A percentile compares a stretch with the other conserved stretches of the same genome.
Conservation (phyloP, 75 land plant species). For the Pinus tabuliformis region DNA sequence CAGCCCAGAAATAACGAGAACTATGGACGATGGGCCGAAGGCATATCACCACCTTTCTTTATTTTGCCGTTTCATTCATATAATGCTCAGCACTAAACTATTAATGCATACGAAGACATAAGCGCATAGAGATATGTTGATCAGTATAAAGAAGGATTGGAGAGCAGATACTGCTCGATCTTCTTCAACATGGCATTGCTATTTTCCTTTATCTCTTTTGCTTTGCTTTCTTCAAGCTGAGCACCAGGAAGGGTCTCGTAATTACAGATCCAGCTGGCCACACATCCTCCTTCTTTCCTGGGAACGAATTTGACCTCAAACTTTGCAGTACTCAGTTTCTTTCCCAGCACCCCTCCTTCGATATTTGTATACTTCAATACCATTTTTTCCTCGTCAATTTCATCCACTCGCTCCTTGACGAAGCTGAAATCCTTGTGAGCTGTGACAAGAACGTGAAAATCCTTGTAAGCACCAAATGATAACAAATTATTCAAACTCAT, state of each 20-base stretch:
- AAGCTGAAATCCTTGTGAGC: too few species aligned
- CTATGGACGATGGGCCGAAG: too few species aligned
- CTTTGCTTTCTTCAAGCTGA: slow-evolving; percentile 18
- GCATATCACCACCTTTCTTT: too few species aligned
- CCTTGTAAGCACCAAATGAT: too few species aligned
- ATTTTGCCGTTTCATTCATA: too few species aligned
- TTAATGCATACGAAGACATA: too few species aligned
- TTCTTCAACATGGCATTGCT: slow-evolving; percentile 19
- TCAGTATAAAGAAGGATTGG: slow-evolving; percentile 22
- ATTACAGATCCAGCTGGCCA: not conserved
- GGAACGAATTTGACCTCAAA: not conserved
- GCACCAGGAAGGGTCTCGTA: slow-evolving; percentile 4
- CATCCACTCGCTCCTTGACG: too few species aligned
- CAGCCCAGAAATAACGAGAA: too few species aligned
- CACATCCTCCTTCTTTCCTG: slow-evolving; percentile 8
- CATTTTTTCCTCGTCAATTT: slow-evolving; percentile 9
- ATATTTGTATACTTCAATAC: not conserved
- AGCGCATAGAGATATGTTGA: too few species aligned
- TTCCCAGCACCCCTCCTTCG: not conserved
- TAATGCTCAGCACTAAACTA: too few species aligned
- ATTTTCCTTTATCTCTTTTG: slow-evolving; percentile 15
- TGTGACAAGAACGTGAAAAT: too few species aligned
- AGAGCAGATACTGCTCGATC: slow-evolving; percentile 28
- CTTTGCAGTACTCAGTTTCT: not conserved
- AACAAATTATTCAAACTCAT: too few species aligned